Base-by-base conservation (phyloP, 2,329 filamentous ascomycete genomes). In the Aspergillus spinulosporus region DNA sequence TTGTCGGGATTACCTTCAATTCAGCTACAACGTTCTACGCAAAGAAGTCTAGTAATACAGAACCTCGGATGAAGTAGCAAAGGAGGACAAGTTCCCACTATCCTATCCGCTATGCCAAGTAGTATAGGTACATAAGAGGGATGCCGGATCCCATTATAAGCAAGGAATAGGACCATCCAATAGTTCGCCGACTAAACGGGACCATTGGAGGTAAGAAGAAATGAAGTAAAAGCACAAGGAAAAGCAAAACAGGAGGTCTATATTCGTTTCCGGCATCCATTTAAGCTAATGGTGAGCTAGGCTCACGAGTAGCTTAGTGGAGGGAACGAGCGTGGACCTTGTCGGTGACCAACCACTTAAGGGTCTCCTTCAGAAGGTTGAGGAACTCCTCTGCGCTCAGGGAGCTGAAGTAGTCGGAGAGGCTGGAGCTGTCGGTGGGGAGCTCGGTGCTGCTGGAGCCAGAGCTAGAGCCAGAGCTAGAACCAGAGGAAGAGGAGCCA, bases 271-370 rank as follows among this genome's bases (percentile, higher is more conserved):
- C 44, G 46, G 39, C 28, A 34, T 36, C 28, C 43, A 37, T 42
- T 62, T 62, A 48, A 15, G 43, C 21, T 26, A 21, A 4, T 28
- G 4, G 2, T 28, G 26, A 28, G 26, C 11, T 11, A 40, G 34
- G 21, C 8, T 26, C 26, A 36, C n/a, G 14, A 31, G 9, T 14
- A n/a, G n/a, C 29, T 47, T 68, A 71, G 59, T 54, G 47, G 64
- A 58, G 47, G 68, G 53, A 49, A 58, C 69, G 69, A 21, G 69
- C 64, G 59, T 72, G 69, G 58, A 64, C 63, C 64, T 70, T 67
- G 51, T 71, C 64, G 15, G 63, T 66, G 59, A 70, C 64, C 48
- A 72, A 60, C 69, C 69, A 72, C 56, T 64, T 65, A 45, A 70
- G 44, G 31, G 69, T 72, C 54, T 68, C 54, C 50, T 64, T 66